These are phyloP conservation scores for Aureobasidium sp. DNA, from an alignment of 2,329 filamentous ascomycete species.

Conservation along the genomic window DNA sequence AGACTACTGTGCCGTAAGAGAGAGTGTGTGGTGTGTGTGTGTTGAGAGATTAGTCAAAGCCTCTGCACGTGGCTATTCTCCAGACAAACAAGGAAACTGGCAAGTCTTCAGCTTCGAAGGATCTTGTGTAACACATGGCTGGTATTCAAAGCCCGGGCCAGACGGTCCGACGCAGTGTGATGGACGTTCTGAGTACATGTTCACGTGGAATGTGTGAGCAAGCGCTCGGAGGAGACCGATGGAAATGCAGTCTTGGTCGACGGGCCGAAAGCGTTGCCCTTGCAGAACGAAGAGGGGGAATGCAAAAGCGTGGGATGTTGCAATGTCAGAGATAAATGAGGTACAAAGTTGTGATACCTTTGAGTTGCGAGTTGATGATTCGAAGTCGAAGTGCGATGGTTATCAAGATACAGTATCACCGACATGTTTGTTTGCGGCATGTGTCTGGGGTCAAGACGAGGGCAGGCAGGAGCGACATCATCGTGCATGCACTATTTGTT, in stretches of 20 bases:
- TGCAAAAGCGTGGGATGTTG: not conserved
- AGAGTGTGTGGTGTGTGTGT: not conserved
- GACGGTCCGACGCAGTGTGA: not conserved
- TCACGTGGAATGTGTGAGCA: constrained; percentile 16
- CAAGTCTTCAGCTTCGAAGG: not conserved
- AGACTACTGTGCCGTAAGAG: not conserved
- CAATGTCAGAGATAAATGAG: constrained; percentile 8
- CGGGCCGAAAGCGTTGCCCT: constrained; percentile 1
- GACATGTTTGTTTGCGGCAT: not conserved
- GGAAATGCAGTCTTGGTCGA: constrained; percentile 1
- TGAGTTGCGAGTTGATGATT: not conserved
- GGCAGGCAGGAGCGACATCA: constrained; percentile 2
- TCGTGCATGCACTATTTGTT: constrained; percentile 1
- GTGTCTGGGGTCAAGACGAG: not conserved
- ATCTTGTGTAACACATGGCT: constrained; percentile 14
- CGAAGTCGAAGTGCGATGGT: not conserved
- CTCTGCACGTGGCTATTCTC: constrained; percentile 4
- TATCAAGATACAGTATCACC: not conserved
- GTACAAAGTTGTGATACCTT: constrained; percentile 3
- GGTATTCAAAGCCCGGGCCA: not conserved
- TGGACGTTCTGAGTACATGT: constrained; percentile 4
- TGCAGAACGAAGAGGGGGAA: constrained; percentile 10
- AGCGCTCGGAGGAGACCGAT: constrained; percentile 4
- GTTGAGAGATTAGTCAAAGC: not conserved
- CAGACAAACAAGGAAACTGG: not conserved